phyloP scores from a whole-genome alignment of 129 eudicot genomes.

The Smallanthus sonchifolius region DNA sequence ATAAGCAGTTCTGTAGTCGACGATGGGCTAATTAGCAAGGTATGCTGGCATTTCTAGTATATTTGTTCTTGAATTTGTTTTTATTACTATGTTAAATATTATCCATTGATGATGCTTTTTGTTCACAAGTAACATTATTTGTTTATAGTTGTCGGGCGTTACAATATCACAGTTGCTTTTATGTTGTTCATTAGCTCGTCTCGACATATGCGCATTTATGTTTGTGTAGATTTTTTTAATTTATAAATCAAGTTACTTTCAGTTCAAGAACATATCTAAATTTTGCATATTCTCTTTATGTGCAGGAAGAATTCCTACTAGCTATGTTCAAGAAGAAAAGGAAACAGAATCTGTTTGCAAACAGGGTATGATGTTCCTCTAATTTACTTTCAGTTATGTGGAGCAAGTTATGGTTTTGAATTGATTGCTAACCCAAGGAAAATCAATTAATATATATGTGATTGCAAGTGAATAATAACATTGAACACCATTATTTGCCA shows the following conservation, averaged over 20 bases:
- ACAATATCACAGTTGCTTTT: not conserved
- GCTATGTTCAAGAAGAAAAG: conserved; percentile 86
- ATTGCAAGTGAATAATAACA: not conserved
- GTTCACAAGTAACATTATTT: not conserved
- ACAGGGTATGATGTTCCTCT: conserved; percentile 60
- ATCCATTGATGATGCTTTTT: not conserved
- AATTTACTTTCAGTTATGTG: not conserved
- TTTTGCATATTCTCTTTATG: not conserved
- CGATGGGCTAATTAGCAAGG: conserved; percentile 57
- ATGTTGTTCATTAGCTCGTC: not conserved
- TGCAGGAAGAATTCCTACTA: conserved; percentile 92
- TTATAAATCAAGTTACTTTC: not conserved
- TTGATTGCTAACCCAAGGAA: not conserved
- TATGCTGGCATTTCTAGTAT: conserved; percentile 5
- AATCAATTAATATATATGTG: not conserved
- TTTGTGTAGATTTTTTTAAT: not conserved
- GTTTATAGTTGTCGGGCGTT: not conserved
- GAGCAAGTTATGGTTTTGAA: not conserved
- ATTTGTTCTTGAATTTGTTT: not conserved
- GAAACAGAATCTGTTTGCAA: conserved; percentile 84
- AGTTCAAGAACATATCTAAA: not conserved
- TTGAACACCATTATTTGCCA: not conserved
- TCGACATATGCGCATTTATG: not conserved
- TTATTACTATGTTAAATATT: not conserved
- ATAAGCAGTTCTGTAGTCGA: conserved; percentile 51